These are phyloP conservation scores for Arctium minus DNA, from an alignment of 129 eudicot species.

Conservation along the genomic window DNA sequence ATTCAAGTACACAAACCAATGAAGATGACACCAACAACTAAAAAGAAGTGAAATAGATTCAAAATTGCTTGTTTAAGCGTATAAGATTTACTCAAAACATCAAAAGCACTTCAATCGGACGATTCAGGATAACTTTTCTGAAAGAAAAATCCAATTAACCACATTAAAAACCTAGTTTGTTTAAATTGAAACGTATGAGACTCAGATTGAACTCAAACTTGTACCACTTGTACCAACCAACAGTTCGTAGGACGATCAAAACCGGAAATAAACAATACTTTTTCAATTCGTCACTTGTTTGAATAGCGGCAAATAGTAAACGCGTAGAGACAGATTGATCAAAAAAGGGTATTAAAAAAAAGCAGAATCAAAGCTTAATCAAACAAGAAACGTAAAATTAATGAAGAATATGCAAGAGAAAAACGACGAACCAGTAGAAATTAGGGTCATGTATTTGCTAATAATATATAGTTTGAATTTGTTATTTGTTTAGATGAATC, in stretches of 20 bases:
- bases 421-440: slow-evolving; percentile 36
- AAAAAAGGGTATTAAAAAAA: not conserved
- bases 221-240: not conserved
- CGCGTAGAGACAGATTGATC: not conserved
- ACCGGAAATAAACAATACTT: not conserved
- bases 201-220: slow-evolving; percentile 14
- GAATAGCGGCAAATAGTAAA: not conserved
- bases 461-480: not conserved
- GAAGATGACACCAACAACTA: not conserved
- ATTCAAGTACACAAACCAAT: slow-evolving; percentile 17
- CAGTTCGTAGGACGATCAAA: not conserved
- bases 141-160: not conserved
- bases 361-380: not conserved
- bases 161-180: slow-evolving; percentile 8
- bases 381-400: not conserved
- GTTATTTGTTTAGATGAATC: not conserved
- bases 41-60: not conserved
- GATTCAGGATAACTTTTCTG: slow-evolving; percentile 1
- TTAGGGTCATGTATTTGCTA: slow-evolving; percentile 20
- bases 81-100: not conserved
- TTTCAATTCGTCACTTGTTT: not conserved
- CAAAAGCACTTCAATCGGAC: not conserved
- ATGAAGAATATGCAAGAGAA: not conserved
- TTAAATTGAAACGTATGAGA: not conserved
- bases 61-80: not conserved